Evolutionary conservation across 352 stramenopile genomes (phyloP), one percentile per base, ranked within the genome.

Genomic region (Globisporangium orthogonon): DNA sequence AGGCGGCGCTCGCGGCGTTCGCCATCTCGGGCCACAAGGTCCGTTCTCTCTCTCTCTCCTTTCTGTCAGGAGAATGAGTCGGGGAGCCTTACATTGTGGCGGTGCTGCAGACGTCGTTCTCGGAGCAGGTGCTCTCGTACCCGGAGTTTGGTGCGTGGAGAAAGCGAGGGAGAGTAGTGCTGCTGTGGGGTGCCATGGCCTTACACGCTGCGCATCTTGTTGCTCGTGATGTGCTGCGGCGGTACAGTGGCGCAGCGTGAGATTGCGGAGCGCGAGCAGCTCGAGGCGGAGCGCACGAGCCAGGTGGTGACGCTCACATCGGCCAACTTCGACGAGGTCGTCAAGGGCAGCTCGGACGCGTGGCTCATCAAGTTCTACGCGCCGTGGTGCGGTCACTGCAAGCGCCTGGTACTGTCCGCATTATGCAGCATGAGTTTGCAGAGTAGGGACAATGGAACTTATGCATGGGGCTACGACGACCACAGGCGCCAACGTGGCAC

Each of bases 321-420:
- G 10, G 56, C 67, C 5, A 66, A 58, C 28, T 89, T 90, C 30
- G 78, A 89, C 23, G 62, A 74, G 17, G 61, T 86, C 50, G 75
- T 92, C 39, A 77, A 88, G 39, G 51, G 73, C 9, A 65, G 78
- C 61, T 80, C 80, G 56, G 59, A 83, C 13, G 67, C 78, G 48
- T 92, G 77, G 76, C 66, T 94, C 46, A 81, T 94, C 60, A 91
- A 91, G 66, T 91, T 91, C 56, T 90, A 90, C 57, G 79, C 81
- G 23, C 80, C 80, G 2, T 91, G 81, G 81, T 91, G 81, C 47
- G 77, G 79, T 44, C 81, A 89, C 62, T 89, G 81, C 73, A 89
- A 90, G 67, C 79, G 79, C n/a, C 58, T 94, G 52, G 78, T 87
- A 66, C 56, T 23, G 23, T 23, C 23, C 23, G 23, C 23, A 23